These are phyloP conservation scores for Prinsepia uniflora DNA, from an alignment of 306 rosid genomes.

Conservation along the genomic window DNA sequence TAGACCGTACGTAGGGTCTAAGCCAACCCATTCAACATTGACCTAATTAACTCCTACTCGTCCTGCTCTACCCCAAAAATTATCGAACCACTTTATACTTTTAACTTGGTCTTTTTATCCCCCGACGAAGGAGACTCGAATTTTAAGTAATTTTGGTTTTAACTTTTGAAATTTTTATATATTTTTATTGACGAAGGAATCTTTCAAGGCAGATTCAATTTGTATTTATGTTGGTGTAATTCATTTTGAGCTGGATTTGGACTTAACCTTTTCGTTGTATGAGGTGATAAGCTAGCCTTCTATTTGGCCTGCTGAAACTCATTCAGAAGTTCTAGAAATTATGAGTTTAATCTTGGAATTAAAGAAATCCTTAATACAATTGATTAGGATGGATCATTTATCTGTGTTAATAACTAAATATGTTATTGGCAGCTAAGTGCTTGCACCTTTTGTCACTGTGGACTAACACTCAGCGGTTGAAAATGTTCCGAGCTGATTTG, in stretches of 20 bases:
- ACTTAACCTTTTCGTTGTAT: neutral
- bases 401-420: neutral
- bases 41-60: no score
- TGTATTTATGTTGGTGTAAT: neutral
- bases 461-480: constrained; percentile 43
- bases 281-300: neutral
- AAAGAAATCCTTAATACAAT: neutral
- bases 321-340: neutral
- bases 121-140: no score
- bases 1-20: no score
- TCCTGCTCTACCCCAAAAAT: no score
- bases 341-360: neutral
- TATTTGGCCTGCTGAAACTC: neutral
- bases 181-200: no score
- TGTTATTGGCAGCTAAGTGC: constrained; percentile 48
- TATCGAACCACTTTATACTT: no score
- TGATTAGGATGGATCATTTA: neutral
- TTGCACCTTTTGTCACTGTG: constrained; percentile 51
- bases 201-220: no score
- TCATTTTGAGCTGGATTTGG: neutral
- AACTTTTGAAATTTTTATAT: no score
- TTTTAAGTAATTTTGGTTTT: no score
- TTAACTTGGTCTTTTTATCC: no score
- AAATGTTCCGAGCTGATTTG: constrained; percentile 64
- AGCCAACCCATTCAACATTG: no score